Percentiles rank a stretch among this genome's conserved stretches.
Conservation (phyloP, 345 rosid genomes). For the Boechera stricta region DNA sequence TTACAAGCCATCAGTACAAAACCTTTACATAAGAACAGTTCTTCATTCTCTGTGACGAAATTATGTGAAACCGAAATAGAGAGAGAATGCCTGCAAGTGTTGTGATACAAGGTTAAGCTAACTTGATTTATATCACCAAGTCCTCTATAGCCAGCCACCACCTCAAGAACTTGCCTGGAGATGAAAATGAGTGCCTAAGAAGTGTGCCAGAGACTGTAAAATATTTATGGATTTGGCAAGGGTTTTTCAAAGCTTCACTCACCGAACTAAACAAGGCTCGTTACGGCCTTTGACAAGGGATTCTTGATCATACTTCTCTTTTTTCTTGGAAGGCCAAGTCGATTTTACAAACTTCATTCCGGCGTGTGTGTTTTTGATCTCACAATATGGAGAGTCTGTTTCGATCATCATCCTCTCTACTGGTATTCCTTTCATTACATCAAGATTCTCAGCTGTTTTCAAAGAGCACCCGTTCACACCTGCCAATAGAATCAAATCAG, state of each 20-base stretch:
- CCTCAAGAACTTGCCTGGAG: conserved; percentile 93
- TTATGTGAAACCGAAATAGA: conserved; percentile 13
- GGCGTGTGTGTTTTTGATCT: conserved; percentile 84
- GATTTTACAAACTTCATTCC: conserved; percentile 72
- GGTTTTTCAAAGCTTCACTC: conserved; percentile 33
- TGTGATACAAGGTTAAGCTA: conserved; percentile 77
- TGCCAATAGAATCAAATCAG: conserved; percentile 41
- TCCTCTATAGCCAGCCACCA: conserved; percentile 89
- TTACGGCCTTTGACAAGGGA: conserved; percentile 85
- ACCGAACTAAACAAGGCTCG: conserved; percentile 95
- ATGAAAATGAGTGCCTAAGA: background rate
- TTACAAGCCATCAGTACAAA: conserved; percentile 19
- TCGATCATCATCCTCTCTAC: conserved; percentile 94
- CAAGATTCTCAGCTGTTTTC: conserved; percentile 83
- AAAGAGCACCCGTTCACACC: conserved; percentile 95
- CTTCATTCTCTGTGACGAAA: background rate
- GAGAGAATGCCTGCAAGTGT: conserved; percentile 77
- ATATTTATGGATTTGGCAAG: background rate
- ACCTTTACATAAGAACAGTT: background rate
- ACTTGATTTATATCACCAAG: conserved; percentile 62
- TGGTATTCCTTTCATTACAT: conserved; percentile 74
- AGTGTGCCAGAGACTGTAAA: background rate
- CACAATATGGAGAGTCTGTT: conserved; percentile 99
- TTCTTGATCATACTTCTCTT: conserved; percentile 83
- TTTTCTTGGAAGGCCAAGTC: conserved; percentile 87